Evolutionary conservation across 306 rosid genomes (phyloP), one percentile per base, ranked within the genome.

Genomic region (Fragaria iinumae): DNA sequence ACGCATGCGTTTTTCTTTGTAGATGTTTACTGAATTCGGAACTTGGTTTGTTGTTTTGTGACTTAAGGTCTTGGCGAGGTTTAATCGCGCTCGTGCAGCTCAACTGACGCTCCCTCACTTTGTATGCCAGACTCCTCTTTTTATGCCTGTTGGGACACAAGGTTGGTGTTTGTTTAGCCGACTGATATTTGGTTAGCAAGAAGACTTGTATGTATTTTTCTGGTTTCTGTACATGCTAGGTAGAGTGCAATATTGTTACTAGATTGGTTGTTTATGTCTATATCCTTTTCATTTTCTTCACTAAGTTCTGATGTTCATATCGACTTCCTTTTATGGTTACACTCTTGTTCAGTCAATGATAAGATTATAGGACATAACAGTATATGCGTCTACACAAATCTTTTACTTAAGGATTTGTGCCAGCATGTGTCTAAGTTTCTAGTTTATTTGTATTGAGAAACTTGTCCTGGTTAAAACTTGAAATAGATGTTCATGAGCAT

Each of bases 61-160:
- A 80, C 16, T 70, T 47, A 65, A 93, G 97, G 77, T 95, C 72
- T 78, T 95, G 48, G 99, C 91, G 76, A 87, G 93, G 85, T 95
- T 90, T 80, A 95, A 95, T 75, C 97, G 97, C 27, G 97, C 99
- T 49, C 97, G 97, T 16, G 99, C 97, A 2, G 95, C 97, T 39
- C 85, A 71, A 70, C 85, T 95, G 71, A 83, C 89, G 1, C 97
- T 95, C 60, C 99, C 99, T 70, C 99, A 95, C 78, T 84, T 77
- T 60, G 86, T 74, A 73, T 87, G 89, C 71, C 92, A 95, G 80
- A 92, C 99, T 3, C 99, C 99, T 73, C 86, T 95, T 72, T 95
- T 90, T 85, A 95, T 95, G 99, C 99, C 97, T 1, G 97, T 92
- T 36, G 99, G 99, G 67, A 92, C 99, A 2, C 97, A 95, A 92